Evolutionary conservation across 169 alveolate species (phyloP), one percentile per base, ranked within the genome.

Genomic region (Amoebophrya sp.): DNA sequence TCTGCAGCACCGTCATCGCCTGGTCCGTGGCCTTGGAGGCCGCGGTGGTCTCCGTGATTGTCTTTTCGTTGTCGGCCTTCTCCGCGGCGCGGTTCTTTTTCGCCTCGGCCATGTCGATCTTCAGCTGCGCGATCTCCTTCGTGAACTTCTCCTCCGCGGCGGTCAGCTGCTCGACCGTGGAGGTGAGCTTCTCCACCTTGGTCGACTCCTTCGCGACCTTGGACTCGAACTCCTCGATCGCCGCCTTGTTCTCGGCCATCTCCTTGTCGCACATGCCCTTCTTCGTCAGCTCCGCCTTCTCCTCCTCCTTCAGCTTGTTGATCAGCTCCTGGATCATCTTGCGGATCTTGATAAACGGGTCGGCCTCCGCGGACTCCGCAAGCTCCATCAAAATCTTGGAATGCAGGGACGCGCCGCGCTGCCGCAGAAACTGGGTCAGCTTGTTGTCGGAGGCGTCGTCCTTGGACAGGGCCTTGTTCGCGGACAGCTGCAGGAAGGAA

Each of bases 241-340:
- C 78, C 7, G 78, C 78, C 78, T 58, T 58, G 78, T 58, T 58
- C 78, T 58, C 78, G 2, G 26, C 34, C 78, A 58, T 58, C 78
- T 58, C 78, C 78, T 58, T 58, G 78, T 58, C 78, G 78, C 78
- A 58, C 78, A 58, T 58, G 34, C 78, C 78, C 78, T 58, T 58
- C 78, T 58, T 58, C 4, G 78, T 58, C 78, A 58, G 34, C 34
- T 58, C 78, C 10, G 78, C 78, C 78, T 58, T 58, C 34, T 58
- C 78, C 34, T 58, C 78, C 34, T 58, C 78, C 78, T 58, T 58
- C 78, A 58, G 23, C 34, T 58, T 58, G 78, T 58, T 58, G 78
- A 58, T 58, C 78, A 58, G 78, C 34, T 58, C 78, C 78, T 58
- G 78, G 78, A 58, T 58, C 78, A 58, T 58, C 78, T 58, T 58